Conservation (phyloP, 192 early-diverging fungal species). For the Gaertneriomyces sp. region DNA sequence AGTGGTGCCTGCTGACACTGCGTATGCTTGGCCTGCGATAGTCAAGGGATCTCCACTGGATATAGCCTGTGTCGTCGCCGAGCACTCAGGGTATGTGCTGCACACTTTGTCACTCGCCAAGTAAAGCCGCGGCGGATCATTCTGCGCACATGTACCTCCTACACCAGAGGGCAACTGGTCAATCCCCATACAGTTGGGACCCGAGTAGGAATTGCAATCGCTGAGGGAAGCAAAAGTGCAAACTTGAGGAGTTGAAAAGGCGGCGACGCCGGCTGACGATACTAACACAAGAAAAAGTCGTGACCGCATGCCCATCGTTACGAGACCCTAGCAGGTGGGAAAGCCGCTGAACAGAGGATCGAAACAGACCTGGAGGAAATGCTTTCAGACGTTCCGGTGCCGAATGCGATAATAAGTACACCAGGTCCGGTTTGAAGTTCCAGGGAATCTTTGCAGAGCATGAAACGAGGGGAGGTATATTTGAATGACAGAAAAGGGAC, state of each 20-base stretch:
- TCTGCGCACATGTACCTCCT: background rate
- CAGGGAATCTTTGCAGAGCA: too few relatives aligned
- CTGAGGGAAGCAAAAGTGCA: conserved; percentile 7
- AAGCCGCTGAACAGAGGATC: too few relatives aligned
- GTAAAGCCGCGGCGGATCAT: conserved; percentile 5
- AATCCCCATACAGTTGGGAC: background rate
- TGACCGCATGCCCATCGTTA: background rate
- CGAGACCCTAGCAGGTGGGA: background rate
- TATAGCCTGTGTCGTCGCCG: background rate
- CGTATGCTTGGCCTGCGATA: conserved; percentile 3
- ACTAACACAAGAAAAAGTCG: background rate
- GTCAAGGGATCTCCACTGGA: conserved; percentile 11
- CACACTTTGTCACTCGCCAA: conserved; percentile 3
- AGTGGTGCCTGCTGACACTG: background rate
- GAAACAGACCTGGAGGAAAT: too few relatives aligned
- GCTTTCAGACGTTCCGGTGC: too few relatives aligned
- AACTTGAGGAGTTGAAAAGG: conserved; percentile 6
- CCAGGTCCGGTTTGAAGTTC: too few relatives aligned
- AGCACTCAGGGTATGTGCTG: conserved; percentile 4
- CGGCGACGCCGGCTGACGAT: background rate
- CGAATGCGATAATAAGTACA: too few relatives aligned
- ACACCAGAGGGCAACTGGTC: conserved; percentile 6
- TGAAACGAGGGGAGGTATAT: too few relatives aligned
- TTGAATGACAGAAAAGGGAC: too few relatives aligned
- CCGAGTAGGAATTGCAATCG: conserved; percentile 14